Evolutionary conservation across 768 basidiomycete genomes (phyloP), one percentile per base, ranked within the genome.

Genomic region (Coprinellus aureogranulatus): DNA sequence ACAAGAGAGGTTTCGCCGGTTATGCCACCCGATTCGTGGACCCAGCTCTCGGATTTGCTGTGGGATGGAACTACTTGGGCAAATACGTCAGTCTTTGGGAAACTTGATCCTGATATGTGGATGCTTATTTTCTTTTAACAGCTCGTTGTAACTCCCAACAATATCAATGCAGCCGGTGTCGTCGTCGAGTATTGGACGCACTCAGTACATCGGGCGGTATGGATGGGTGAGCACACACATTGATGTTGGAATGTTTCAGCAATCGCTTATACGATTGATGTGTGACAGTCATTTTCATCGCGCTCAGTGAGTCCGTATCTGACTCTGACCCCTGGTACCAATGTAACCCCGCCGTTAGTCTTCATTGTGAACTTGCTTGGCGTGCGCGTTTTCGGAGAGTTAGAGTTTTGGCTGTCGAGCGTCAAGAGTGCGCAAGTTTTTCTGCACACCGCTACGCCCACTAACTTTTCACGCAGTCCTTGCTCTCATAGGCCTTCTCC

Each of bases 371-470:
- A 88, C 67, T 66, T 86, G 14, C 74, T 87, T 41, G 86, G 85
- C 42, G 80, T 89, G 22, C 80, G 82, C 1, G 77, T 86, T 5
- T 89, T 88, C 57, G 86, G 87, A 52, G 87, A 89, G 65, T 71
- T 88, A n/a, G 86, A 88, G 65, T 88, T 88, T 70, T 88, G 86
- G 85, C 81, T 82, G 63, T 87, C 84, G 55, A 81, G 82, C 54
- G 77, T 91, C 68, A 90, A 91, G 69, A 78, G 90, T 66, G 58
- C 14, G 67, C 77, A 25, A 70, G 74, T 14, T 68, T 76, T 22
- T 25, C 44, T 26, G 16, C 52, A 8, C 30, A n/a, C 14, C 23
- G 27, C 22, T n/a, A 25, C 16, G 16, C 16, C 20, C 23, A 20
- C 58, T 30, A 59, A 44, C 41, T 37, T 37, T n/a, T 1, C 5